Evolutionary conservation across 768 basidiomycete species (phyloP), one percentile per base, ranked within the genome.

Genomic region (Lentinula boryana): DNA sequence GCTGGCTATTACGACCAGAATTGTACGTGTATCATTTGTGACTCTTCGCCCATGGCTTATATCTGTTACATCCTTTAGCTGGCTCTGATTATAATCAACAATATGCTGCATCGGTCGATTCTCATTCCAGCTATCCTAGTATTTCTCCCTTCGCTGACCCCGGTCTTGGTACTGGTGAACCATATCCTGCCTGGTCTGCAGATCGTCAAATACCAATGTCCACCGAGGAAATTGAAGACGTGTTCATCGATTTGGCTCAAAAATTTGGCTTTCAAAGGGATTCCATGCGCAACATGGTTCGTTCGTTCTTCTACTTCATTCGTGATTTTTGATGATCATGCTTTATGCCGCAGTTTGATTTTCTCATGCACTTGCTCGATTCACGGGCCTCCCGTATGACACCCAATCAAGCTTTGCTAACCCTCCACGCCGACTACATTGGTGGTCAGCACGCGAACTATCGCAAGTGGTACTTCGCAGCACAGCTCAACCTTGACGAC

Each of bases 381-480:
- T 97, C 95, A 48, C 87, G 93, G 61, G 93, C 96, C n/a, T 98
- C 95, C 21, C 89, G 97, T 63, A 98, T 98, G 96, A 85, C 91
- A 7, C 95, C 97, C 10, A 91, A 91, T 71, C 95, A 98, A 69
- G 97, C 97, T 2, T 84, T 99, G 50, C 82, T 97, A 63, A 98
- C 97, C 40, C 82, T 99, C 23, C 97, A 99, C 71, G 96, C 96
- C 57, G 96, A 99, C 74, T 99, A 98, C 75, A 98, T 99, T 63
- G 97, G 97, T 60, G 97, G 97, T 50, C 92, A 94, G 69, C 91
- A 98, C 70, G 97, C 97, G 66, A 98, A 98, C 78, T 98, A 98
- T 74, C 91, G 97, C 72, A 98, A 98, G 75, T 98, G 97, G 97
- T 99, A 99, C 72, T 99, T 98, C 72, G 97, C 97, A 40, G 95